These are phyloP conservation scores for Ascochyta pisi DNA, from an alignment of 2,329 filamentous ascomycete species.

Conservation along the genomic window DNA sequence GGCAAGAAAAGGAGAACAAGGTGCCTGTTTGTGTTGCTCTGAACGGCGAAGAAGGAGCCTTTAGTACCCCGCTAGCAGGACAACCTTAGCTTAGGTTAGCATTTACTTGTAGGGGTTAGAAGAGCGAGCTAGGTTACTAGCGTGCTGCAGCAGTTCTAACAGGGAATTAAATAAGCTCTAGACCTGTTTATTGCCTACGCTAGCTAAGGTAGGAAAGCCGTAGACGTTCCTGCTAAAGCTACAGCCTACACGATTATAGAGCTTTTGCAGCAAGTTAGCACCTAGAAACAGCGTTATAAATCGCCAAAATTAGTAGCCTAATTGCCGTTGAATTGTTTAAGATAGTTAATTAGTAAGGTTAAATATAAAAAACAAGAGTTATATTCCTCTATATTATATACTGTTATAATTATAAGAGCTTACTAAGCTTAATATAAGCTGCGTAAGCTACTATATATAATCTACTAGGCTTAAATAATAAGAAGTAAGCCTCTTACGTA, in stretches of 20 bases:
- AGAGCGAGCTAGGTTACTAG: background rate
- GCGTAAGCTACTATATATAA: no score
- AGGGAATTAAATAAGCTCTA: constrained; percentile 8
- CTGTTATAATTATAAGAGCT: no score
- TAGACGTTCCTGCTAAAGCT: constrained; percentile 13
- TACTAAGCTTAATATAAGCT: no score
- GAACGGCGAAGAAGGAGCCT: constrained; percentile 13
- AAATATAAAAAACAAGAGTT: no score
- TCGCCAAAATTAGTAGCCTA: constrained; percentile 21
- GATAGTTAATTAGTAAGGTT: constrained; percentile 17
- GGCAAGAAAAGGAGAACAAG: constrained; percentile 2
- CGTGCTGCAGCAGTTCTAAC: background rate
- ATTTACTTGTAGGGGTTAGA: constrained; percentile 1
- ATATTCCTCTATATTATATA: no score
- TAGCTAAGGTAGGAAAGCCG: constrained; percentile 25
- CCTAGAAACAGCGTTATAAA: constrained; percentile 20
- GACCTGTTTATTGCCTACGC: constrained; percentile 12
- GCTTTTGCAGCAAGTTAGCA: constrained; percentile 28
- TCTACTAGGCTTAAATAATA: no score
- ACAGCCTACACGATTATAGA: constrained; percentile 17
- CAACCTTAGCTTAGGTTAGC: constrained; percentile 3
- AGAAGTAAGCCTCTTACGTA: no score
- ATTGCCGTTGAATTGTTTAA: constrained; percentile 27
- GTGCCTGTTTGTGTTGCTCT: constrained; percentile 7
- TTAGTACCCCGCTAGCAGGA: constrained; percentile 15